Evolutionary conservation across 106 monocot genomes (phyloP).

Genomic region (Platanthera zijinensis): DNA sequence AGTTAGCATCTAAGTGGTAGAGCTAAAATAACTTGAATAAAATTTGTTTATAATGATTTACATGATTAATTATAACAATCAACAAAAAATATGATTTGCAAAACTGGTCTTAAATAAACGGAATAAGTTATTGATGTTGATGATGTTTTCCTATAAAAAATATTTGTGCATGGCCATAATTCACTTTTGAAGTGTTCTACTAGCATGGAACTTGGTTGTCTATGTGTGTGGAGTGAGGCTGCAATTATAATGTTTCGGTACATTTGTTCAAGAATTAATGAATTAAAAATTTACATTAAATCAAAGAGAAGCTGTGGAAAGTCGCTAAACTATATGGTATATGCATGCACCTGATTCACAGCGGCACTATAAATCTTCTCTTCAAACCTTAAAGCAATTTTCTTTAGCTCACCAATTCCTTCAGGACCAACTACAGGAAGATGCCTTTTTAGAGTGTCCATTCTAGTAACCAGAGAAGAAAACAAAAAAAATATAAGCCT

Average conservation of each 20-base stretch:
- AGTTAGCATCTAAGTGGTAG: too few species aligned
- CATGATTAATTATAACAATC: too few species aligned
- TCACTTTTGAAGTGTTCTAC: not conserved
- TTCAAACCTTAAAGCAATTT: conserved; percentile 76
- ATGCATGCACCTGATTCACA: conserved; percentile 43
- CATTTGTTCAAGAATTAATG: not conserved
- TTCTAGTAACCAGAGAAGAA: conserved; percentile 28
- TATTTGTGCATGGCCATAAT: too few species aligned
- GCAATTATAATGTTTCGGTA: not conserved
- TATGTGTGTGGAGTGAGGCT: not conserved
- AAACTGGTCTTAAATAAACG: too few species aligned
- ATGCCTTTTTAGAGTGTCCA: conserved; percentile 76
- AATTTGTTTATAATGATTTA: too few species aligned
- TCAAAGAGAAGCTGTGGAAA: not conserved
- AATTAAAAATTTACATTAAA: not conserved
- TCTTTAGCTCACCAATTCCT: conserved; percentile 54
- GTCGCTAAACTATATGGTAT: not conserved
- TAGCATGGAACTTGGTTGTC: not conserved
- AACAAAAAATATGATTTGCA: too few species aligned
- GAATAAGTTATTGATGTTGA: too few species aligned
- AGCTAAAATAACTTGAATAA: too few species aligned
- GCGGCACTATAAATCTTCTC: conserved; percentile 80
- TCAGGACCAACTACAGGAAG: conserved; percentile 58
- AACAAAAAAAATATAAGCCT: not conserved
- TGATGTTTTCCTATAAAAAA: too few species aligned